A percentile compares a stretch with the other conserved stretches of the same genome.
Conservation (phyloP, 2,329 filamentous ascomycete species). For the Pseudofabraea citricarpa region DNA sequence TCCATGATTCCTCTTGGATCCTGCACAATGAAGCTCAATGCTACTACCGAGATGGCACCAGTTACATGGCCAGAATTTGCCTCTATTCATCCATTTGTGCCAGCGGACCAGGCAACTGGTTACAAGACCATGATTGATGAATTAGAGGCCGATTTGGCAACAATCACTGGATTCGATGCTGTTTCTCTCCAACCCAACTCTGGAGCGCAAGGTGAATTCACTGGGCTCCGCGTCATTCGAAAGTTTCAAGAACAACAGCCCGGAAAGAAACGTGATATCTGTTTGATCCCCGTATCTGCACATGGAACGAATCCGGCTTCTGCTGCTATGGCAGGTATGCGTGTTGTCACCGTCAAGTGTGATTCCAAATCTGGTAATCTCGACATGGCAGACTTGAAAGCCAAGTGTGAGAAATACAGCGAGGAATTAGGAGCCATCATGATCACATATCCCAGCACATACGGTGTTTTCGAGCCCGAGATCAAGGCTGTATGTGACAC, state of each 20-base stretch:
- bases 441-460: constrained; percentile 95
- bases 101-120: constrained; percentile 56
- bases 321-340: constrained; percentile 93
- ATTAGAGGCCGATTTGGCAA: constrained; percentile 69
- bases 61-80: constrained; percentile 73
- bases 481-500: constrained; percentile 81
- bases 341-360: constrained; percentile 88
- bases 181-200: constrained; percentile 93
- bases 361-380: constrained; percentile 83
- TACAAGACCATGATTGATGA: constrained; percentile 67
- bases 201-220: constrained; percentile 91
- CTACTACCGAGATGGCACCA: constrained; percentile 87
- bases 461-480: constrained; percentile 87
- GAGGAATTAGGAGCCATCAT: constrained; percentile 88
- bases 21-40: constrained; percentile 98
- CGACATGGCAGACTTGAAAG: constrained; percentile 78
- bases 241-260: constrained; percentile 71
- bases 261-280: constrained; percentile 76
- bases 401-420: constrained; percentile 84
- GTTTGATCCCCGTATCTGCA: constrained; percentile 89
- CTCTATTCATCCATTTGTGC: constrained; percentile 77
- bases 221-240: constrained; percentile 82
- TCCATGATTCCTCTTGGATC: constrained; percentile 97
- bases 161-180: constrained; percentile 86
- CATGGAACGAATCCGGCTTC: constrained; percentile 96